Evolutionary conservation across 169 alveolate species (phyloP).

Genomic region (Eimeria zaria): DNA sequence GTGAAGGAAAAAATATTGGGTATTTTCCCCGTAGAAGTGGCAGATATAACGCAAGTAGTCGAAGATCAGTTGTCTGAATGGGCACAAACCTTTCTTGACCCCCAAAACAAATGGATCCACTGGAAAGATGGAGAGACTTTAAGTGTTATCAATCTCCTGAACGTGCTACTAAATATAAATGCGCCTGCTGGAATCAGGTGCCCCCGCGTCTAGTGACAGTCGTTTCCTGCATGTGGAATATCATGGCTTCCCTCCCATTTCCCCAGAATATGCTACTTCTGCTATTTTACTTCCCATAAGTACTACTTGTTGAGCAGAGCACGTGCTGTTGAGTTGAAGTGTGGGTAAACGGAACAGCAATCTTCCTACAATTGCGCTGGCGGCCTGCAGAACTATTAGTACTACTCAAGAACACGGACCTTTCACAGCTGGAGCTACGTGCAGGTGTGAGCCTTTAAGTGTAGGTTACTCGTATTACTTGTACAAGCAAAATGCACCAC

Average conservation of each 20-base stretch:
- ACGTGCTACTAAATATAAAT: slow-evolving; percentile 51
- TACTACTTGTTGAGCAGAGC: neutral
- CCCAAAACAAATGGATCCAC: slow-evolving; percentile 47
- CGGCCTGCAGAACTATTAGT: neutral
- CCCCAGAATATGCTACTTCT: neutral
- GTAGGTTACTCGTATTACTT: neutral
- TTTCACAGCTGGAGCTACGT: neutral
- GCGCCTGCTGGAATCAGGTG: slow-evolving; percentile 81
- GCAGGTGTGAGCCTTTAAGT: neutral
- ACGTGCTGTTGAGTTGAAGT: neutral
- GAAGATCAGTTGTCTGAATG: slow-evolving; percentile 39
- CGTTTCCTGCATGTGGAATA: neutral
- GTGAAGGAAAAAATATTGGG: slow-evolving; percentile 62
- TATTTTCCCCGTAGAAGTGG: slow-evolving; percentile 65
- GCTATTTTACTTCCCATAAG: neutral
- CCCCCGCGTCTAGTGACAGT: slow-evolving; percentile 7
- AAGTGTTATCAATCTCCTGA: slow-evolving; percentile 39
- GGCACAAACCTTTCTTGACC: slow-evolving; percentile 32
- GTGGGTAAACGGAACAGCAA: neutral
- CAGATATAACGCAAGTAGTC: slow-evolving; percentile 68
- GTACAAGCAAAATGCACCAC: neutral
- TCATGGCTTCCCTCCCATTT: neutral
- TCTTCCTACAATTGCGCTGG: neutral
- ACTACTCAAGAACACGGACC: neutral
- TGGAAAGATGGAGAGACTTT: slow-evolving; percentile 38